Conservation (phyloP, 371 early-diverging fungal species). For the Mortierella polycephala region DNA sequence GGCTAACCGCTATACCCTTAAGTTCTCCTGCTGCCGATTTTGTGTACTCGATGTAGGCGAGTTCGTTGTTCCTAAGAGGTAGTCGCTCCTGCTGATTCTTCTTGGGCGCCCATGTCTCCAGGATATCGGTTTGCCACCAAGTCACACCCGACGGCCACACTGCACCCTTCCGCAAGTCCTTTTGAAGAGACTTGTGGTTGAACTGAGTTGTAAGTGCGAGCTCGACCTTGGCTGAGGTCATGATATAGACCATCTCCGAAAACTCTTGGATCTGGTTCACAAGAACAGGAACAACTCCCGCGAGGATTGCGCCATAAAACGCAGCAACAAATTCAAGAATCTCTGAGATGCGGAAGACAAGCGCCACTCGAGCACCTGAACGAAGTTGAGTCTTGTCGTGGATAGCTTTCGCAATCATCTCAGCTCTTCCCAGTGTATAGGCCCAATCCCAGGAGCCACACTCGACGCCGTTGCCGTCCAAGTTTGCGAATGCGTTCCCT, state of each 20-base stretch:
- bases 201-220: conserved; percentile 84
- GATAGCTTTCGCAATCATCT: conserved; percentile 44
- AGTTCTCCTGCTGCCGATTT: conserved; percentile 84
- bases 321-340: conserved; percentile 82
- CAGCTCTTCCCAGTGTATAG: conserved; percentile 37
- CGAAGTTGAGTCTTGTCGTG: conserved; percentile 44
- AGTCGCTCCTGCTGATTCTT: conserved; percentile 57
- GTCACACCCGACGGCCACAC: conserved; percentile 69
- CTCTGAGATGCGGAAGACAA: conserved; percentile 84
- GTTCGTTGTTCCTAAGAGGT: conserved; percentile 47
- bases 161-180: conserved; percentile 67
- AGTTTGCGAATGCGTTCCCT: conserved; percentile 45
- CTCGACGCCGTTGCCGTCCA: conserved; percentile 43
- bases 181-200: conserved; percentile 73
- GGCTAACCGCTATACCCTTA: conserved; percentile 84
- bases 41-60: conserved; percentile 87
- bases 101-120: conserved; percentile 68
- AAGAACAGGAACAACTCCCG: conserved; percentile 86
- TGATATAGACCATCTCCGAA: conserved; percentile 78
- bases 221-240: conserved; percentile 73
- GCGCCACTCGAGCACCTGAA: conserved; percentile 75
- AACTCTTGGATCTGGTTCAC: conserved; percentile 83
- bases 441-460: conserved; percentile 48
- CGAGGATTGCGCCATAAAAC: conserved; percentile 79
- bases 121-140: conserved; percentile 83